Evolutionary conservation across 192 early-diverging fungal genomes (phyloP).

Genomic region (Coemansia furcata): DNA sequence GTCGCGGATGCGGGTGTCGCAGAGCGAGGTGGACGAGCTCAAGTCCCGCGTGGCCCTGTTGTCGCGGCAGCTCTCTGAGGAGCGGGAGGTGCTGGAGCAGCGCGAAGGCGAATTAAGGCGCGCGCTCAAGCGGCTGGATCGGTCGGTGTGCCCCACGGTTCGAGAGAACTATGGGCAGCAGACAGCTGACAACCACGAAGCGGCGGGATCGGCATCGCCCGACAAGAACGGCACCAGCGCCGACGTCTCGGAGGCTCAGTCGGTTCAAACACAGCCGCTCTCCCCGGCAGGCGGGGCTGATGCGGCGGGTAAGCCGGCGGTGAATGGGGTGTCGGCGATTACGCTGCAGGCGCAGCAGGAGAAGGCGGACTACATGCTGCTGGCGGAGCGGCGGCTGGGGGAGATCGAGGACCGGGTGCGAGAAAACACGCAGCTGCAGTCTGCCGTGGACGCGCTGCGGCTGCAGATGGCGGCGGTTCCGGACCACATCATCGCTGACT

Average conservation of each 20-base stretch:
- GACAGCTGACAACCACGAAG: neutral
- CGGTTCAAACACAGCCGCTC: neutral
- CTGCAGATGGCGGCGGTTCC: slow-evolving; percentile 51
- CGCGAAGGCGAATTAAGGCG: slow-evolving; percentile 35
- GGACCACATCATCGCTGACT: slow-evolving; percentile 55
- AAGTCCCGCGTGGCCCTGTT: slow-evolving; percentile 33
- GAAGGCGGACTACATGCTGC: slow-evolving; percentile 42
- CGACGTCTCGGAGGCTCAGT: neutral
- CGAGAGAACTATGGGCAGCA: slow-evolving; percentile 4
- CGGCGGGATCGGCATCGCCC: neutral
- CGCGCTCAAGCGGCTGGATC: slow-evolving; percentile 53
- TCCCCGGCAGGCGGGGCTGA: neutral
- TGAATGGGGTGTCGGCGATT: slow-evolving; percentile 7
- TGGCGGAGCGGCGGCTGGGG: slow-evolving; percentile 50
- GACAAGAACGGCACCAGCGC: slow-evolving; percentile 5
- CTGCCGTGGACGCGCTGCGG: slow-evolving; percentile 52
- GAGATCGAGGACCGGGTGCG: slow-evolving; percentile 54
- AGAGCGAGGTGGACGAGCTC: slow-evolving; percentile 35
- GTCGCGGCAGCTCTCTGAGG: slow-evolving; percentile 41
- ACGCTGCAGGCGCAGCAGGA: slow-evolving; percentile 43
- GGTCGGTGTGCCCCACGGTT: slow-evolving; percentile 48
- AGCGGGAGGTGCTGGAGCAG: slow-evolving; percentile 37
- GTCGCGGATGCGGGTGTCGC: slow-evolving; percentile 22
- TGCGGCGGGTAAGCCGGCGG: neutral
- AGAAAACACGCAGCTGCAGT: slow-evolving; percentile 49